Conservation (phyloP, 208 protist genomes). For the Leishmania lainsoni region DNA sequence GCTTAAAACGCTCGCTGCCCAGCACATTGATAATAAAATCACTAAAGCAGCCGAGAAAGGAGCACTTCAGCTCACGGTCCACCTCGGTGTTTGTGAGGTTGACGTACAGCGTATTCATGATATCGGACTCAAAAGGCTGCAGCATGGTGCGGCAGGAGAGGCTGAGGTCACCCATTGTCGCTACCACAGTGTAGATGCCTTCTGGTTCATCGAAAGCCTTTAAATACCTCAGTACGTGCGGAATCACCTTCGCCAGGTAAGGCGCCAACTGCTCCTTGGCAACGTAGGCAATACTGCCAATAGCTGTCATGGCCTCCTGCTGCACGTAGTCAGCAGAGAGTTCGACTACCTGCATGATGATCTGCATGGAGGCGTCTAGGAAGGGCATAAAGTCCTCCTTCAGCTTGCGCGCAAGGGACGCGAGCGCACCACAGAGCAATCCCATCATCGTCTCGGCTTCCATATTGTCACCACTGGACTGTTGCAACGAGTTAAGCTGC, state of each 20-base stretch:
- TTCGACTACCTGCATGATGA: slow-evolving; percentile 60
- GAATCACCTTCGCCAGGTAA: slow-evolving; percentile 83
- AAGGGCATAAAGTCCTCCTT: slow-evolving; percentile 43
- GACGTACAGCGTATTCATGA: slow-evolving; percentile 87
- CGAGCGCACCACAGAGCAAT: slow-evolving; percentile 87
- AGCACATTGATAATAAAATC: slow-evolving; percentile 96
- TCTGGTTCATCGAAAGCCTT: slow-evolving; percentile 78
- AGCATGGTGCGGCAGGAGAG: slow-evolving; percentile 76
- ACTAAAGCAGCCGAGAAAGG: slow-evolving; percentile 93
- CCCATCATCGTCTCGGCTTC: slow-evolving; percentile 78
- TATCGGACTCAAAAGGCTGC: slow-evolving; percentile 64
- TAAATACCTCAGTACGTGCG: slow-evolving; percentile 85
- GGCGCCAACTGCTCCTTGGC: slow-evolving; percentile 71
- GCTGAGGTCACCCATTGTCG: slow-evolving; percentile 95
- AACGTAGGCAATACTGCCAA: slow-evolving; percentile 91
- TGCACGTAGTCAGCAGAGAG: slow-evolving; percentile 78
- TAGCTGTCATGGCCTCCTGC: slow-evolving; percentile 94
- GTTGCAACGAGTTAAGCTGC: slow-evolving; percentile 36
- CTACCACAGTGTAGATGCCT: slow-evolving; percentile 87
- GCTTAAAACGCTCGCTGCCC: slow-evolving; percentile 76
- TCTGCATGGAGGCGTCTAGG: slow-evolving; percentile 57
- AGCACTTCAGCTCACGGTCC: slow-evolving; percentile 94
- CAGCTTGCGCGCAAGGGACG: slow-evolving; percentile 79
- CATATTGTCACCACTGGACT: slow-evolving; percentile 24
- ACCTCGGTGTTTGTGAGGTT: slow-evolving; percentile 77